These are phyloP conservation scores for Chlorella ohadii DNA, from an alignment of 139 green algal genomes.

Conservation along the genomic window DNA sequence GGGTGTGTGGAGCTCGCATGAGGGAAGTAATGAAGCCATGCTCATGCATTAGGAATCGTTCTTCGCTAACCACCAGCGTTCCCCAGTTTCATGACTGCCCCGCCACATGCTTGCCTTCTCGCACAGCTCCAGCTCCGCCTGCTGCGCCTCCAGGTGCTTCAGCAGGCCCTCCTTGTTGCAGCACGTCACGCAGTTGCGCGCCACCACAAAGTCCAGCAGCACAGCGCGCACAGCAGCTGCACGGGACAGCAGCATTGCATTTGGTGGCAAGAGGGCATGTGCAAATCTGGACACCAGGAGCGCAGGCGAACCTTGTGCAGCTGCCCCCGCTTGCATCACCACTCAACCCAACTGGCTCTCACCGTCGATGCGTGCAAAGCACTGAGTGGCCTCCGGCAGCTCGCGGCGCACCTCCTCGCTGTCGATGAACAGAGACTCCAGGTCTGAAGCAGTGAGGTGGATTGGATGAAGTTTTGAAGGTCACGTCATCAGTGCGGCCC, in stretches of 20 bases:
- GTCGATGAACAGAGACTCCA: constrained; percentile 91
- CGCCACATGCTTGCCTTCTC: no score
- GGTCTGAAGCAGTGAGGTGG: constrained; percentile 22
- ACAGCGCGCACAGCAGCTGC: not conserved
- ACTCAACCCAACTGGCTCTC: no score
- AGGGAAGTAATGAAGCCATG: no score
- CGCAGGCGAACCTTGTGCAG: no score
- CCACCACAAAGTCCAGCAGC: constrained; percentile 40
- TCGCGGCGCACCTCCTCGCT: constrained; percentile 88
- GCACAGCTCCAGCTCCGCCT: constrained; percentile 88
- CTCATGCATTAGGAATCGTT: no score
- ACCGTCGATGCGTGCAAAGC: constrained; percentile 83
- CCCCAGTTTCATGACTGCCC: no score
- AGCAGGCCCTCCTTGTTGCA: constrained; percentile 53
- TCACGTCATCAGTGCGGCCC: no score
- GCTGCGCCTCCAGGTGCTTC: constrained; percentile 89
- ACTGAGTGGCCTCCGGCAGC: constrained; percentile 89
- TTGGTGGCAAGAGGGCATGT: no score
- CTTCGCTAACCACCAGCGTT: no score
- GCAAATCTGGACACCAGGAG: no score
- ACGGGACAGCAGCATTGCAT: no score
- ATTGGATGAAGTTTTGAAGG: not conserved
- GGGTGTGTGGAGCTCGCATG: constrained; percentile 80
- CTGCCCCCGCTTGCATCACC: no score
- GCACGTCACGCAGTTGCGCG: constrained; percentile 79